Evolutionary conservation across 148 eudicot species (phyloP).

Genomic region (Fagopyrum esculentum): DNA sequence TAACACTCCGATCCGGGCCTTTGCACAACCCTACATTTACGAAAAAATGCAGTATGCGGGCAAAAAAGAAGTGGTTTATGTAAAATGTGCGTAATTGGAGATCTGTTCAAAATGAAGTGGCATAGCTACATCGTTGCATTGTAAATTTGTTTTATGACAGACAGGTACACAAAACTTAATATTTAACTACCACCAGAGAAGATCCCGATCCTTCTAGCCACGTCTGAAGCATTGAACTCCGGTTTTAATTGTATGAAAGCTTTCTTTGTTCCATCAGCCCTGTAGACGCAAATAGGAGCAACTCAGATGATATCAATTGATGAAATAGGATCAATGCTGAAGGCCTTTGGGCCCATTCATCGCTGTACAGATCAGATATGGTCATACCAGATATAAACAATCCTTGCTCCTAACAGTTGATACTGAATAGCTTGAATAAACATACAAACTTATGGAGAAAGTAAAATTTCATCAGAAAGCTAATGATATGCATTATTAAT

Average conservation of each 20-base stretch:
- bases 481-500: neutral
- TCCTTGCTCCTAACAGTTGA: neutral
- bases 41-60: neutral
- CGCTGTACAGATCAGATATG: neutral
- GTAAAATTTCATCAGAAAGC: neutral
- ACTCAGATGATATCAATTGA: neutral
- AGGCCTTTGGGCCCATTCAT: neutral
- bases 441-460: neutral
- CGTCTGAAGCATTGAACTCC: slow-evolving; percentile 37
- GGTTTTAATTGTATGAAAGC: slow-evolving; percentile 26
- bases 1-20: no score
- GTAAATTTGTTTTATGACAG: neutral
- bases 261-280: slow-evolving; percentile 41
- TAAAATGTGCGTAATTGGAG: neutral
- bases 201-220: slow-evolving; percentile 36
- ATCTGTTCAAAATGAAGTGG: neutral
- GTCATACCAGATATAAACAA: neutral
- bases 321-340: neutral
- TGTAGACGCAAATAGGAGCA: slow-evolving; percentile 14
- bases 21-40: no score
- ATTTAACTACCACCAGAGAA: slow-evolving; percentile 26
- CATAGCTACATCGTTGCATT: slow-evolving; percentile 1
- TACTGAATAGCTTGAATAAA: neutral
- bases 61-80: neutral
- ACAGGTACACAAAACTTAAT: neutral